Base-by-base conservation (phyloP, 176 grass and related monocot genomes). In the Dendrocalamus sinicus region DNA sequence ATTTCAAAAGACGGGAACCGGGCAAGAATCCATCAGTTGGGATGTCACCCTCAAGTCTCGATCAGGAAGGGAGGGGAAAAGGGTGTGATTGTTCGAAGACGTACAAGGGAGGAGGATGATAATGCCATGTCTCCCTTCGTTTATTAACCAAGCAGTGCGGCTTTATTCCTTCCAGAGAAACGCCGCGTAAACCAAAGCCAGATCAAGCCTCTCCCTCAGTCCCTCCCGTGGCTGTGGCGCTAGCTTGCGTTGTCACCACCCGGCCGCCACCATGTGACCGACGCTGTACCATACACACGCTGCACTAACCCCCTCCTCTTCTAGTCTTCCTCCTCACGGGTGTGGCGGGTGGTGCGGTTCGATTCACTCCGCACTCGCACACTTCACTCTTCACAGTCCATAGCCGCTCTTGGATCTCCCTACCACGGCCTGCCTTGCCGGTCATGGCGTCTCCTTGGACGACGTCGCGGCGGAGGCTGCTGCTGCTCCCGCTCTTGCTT, bases 401-500 rank as follows among this genome's bases (percentile, higher is more conserved):
- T 24, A 24, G n/a, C 58, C 11, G 58, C 3, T 61, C n/a, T 61
- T 24, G 22, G 58, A 61, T 11, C 58, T 61, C 9, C 58, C 52
- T 6, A 54, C 52, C 52, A 16, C 52, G 16, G 50, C 14, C 50
- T 52, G 50, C 55, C 20, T 59, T 59, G 55, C 55, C 20, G 4
- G n/a, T 5, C 58, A 61, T 61, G 58, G 59, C 23, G 23, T 26
- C 23, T 12, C 12, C 59, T 5, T 62, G 23, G 59, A 26, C 11
- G 59, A 7, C 59, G 9, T 1, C 54, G 23, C 59, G 4, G 59
- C 23, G 4, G 69, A 86, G 81, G 75, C 61, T 69, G 0, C 32
- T 52, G 70, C 63, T 43, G 61, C 79, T 43, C 59, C 67, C 65
- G 9, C 24, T 84, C n/a, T 24, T 94, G 16, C 70, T 98, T 61